Conservation (phyloP, 495 filamentous ascomycete genomes). For the Podospora pseudopauciseta region DNA sequence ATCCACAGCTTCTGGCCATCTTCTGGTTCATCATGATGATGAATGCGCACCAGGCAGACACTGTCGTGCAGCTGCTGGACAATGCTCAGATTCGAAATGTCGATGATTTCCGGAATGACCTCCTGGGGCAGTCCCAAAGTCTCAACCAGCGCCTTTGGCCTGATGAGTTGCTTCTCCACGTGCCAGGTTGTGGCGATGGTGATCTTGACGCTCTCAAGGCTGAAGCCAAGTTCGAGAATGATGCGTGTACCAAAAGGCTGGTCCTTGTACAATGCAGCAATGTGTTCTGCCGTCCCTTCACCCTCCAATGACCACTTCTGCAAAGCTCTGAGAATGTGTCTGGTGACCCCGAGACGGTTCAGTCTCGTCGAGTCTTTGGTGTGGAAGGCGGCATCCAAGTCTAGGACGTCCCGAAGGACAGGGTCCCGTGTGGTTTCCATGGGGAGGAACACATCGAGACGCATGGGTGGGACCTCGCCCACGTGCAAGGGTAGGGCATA, state of each 20-base stretch:
- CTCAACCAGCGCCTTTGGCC: constrained; percentile 25
- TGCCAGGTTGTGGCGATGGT: constrained; percentile 40
- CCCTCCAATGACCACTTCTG: constrained; percentile 38
- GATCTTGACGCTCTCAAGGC: constrained; percentile 37
- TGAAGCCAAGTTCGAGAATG: constrained; percentile 39
- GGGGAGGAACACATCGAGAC: constrained; percentile 49
- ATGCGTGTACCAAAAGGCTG: constrained; percentile 48
- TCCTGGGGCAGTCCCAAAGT: constrained; percentile 31
- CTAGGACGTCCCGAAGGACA: constrained; percentile 41
- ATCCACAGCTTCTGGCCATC: constrained; percentile 34
- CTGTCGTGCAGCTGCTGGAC: constrained; percentile 46
- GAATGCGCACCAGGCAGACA: constrained; percentile 41
- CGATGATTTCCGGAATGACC: constrained; percentile 34
- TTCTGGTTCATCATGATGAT: constrained; percentile 11
- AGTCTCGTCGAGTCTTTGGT: constrained; percentile 43
- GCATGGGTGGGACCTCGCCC: constrained; percentile 38
- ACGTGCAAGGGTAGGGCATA: constrained; percentile 45
- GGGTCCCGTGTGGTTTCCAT: constrained; percentile 32
- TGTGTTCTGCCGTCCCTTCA: constrained; percentile 6
- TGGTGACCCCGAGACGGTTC: constrained; percentile 40
- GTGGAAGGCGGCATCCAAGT: constrained; percentile 44
- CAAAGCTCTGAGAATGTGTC: constrained; percentile 42
- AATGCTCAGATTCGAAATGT: constrained; percentile 40
- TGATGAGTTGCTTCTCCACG: constrained; percentile 41
- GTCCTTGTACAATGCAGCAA: constrained; percentile 25